Conservation (phyloP, 371 early-diverging fungal species). For the Mucor ambiguus region DNA sequence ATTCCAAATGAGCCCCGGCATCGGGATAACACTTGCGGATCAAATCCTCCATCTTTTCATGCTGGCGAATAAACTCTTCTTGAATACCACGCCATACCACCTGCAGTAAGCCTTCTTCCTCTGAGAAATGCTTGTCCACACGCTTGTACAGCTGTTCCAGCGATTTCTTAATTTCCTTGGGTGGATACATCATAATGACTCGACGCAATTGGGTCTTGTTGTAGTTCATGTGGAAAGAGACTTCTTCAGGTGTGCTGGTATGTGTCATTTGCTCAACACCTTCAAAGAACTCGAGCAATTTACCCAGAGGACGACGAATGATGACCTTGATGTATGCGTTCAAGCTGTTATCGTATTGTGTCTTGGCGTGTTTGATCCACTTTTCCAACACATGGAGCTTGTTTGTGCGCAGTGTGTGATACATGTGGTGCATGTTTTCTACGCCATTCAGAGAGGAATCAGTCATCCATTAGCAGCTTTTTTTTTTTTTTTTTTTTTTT, state of each 20-base stretch:
- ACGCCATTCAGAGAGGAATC: background rate
- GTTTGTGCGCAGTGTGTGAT: conserved; percentile 71
- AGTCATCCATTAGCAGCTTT: no score
- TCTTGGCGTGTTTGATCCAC: conserved; percentile 85
- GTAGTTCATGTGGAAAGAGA: conserved; percentile 82
- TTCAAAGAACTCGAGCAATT: conserved; percentile 93
- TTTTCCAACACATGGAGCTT: conserved; percentile 71
- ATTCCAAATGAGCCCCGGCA: conserved; percentile 80
- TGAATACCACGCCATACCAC: conserved; percentile 93
- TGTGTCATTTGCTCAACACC: conserved; percentile 85
- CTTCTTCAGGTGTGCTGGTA: conserved; percentile 81
- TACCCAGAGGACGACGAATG: conserved; percentile 85
- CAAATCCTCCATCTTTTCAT: conserved; percentile 79
- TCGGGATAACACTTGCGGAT: conserved; percentile 88
- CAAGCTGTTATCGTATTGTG: conserved; percentile 79
- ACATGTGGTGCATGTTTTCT: conserved; percentile 95
- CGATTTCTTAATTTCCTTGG: conserved; percentile 82
- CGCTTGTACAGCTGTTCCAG: conserved; percentile 84
- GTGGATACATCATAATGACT: conserved; percentile 80
- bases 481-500: no score
- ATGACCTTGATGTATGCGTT: conserved; percentile 85
- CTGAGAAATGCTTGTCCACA: conserved; percentile 92
- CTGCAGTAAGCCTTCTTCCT: conserved; percentile 81
- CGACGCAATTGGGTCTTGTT: conserved; percentile 87
- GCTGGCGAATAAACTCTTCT: conserved; percentile 83